phyloP scores from a whole-genome alignment of 768 basidiomycete species.

The Suillus occidentalis region DNA sequence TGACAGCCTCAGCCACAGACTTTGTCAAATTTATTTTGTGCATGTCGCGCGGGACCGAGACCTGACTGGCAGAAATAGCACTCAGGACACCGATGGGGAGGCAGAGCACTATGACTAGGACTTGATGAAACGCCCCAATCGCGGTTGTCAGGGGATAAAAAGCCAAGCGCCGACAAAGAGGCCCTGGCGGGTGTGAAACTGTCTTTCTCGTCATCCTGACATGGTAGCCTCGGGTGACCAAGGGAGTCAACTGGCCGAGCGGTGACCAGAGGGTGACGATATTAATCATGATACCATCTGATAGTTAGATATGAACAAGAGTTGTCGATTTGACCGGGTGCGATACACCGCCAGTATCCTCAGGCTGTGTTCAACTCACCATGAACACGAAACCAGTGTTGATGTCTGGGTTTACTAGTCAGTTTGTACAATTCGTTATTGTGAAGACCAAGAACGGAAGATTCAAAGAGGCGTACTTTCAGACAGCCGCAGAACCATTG shows the following conservation, averaged over 20 bases:
- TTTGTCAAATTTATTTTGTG: not conserved
- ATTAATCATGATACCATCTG: not conserved
- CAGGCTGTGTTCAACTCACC: not conserved
- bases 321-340: not conserved
- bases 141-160: not conserved
- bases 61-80: not conserved
- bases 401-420: not conserved
- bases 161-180: not conserved
- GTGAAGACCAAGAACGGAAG: not conserved
- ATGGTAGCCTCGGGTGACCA: not conserved
- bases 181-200: not conserved
- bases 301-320: not conserved
- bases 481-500: not conserved
- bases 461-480: not conserved
- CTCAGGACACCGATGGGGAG: too few species aligned
- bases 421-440: not conserved
- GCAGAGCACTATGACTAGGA: not conserved
- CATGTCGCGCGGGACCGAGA: not conserved
- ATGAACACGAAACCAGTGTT: slow-evolving; percentile 2
- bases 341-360: not conserved
- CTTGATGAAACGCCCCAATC: not conserved
- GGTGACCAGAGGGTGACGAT: not conserved
- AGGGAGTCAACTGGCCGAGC: not conserved
- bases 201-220: not conserved
- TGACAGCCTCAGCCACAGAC: not conserved